Evolutionary conservation across 768 basidiomycete species (phyloP).

Genomic region (Mycena leptocephala): DNA sequence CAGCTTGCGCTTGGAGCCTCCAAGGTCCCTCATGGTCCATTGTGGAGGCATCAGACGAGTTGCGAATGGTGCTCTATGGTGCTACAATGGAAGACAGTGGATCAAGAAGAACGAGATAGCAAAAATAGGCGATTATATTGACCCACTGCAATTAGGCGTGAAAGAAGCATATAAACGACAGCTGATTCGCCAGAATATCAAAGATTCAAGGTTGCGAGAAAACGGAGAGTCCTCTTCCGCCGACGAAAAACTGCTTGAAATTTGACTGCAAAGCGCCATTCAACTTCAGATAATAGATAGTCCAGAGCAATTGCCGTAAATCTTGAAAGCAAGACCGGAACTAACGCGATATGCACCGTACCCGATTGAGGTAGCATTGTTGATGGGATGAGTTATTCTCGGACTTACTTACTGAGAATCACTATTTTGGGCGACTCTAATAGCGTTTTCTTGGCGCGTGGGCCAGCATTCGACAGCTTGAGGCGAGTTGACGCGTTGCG

Average conservation of each 20-base stretch:
- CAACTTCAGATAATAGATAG: no score
- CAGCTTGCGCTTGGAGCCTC: no score
- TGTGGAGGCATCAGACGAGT: neutral
- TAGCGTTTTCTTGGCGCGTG: neutral
- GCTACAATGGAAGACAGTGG: no score
- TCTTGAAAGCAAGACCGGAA: no score
- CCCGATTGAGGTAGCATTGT: neutral
- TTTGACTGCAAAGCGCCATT: no score
- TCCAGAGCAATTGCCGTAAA: no score
- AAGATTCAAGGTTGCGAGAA: neutral
- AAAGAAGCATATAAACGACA: neutral
- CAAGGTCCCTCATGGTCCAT: neutral
- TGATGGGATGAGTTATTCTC: neutral
- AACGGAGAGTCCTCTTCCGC: neutral
- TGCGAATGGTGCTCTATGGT: neutral
- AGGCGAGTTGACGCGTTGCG: no score
- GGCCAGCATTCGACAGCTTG: neutral
- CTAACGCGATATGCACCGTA: no score
- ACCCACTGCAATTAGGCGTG: neutral
- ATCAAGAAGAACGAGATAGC: neutral
- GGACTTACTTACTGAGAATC: neutral
- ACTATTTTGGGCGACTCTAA: neutral
- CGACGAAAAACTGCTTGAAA: neutral
- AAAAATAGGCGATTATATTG: neutral
- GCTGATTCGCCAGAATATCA: neutral